Base-by-base conservation (phyloP, 306 rosid species). In the Cyclanthera cordifolia region DNA sequence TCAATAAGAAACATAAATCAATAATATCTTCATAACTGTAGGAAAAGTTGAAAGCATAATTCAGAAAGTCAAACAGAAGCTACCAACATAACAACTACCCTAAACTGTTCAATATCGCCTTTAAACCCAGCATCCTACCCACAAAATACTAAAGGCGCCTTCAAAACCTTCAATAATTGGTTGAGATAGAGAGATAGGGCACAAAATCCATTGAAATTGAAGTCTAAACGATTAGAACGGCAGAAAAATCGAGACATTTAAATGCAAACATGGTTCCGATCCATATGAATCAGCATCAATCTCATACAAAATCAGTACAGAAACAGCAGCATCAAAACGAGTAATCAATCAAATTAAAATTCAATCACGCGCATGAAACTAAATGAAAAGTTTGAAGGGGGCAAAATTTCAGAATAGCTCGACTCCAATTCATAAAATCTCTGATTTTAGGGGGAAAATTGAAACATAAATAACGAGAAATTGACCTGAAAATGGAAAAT, bases 271-370 rank as follows among this genome's bases (percentile, higher is more conserved):
- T 43, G 12, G 47, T 45, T 45, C 24, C 70, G 53, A 65, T 65
- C 70, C 70, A 43, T 43, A 45, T 15, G 39, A 65, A 65, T 65
- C 70, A 5, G 17, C 23, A 23, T 12, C 70, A 65, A 65, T 65
- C 19, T 65, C 70, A 65, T 15, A 3, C n/a, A 24, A 14, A 65
- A 65, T 63, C 51, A 20, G 50, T 14, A 15, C 52, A 43, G 20
- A 65, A 65, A 65, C 37, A 21, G 20, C 70, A 1, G 37, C 53
- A 39, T 43, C 70, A 14, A 45, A 45, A 43, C 19, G 20, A 23
- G 46, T 41, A 41, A 63, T 14, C 24, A 45, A 24, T 23, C 34
- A 24, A 24, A 45, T 23, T 24, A 45, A 34, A 34, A 34, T 20
- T 65, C 24, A 28, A 65, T 41, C 9, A 21, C 19, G 13, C 27